These are phyloP conservation scores for Clonostachys rosea DNA, from an alignment of 2,329 filamentous ascomycete species.

Conservation along the genomic window DNA sequence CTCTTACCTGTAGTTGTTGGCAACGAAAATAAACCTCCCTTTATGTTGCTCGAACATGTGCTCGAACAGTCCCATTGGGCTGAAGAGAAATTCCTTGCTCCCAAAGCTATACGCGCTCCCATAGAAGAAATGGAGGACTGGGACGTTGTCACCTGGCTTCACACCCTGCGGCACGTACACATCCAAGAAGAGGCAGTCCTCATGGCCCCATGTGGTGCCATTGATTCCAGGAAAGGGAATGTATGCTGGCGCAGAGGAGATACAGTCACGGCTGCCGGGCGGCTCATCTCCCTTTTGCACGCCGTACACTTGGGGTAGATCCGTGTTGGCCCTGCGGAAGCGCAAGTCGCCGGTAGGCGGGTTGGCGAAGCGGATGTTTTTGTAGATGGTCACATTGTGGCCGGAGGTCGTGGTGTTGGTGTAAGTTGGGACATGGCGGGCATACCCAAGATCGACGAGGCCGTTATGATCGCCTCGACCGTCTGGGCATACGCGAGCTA, in stretches of 20 bases:
- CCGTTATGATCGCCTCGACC: neutral
- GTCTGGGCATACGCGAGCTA: too few relatives aligned
- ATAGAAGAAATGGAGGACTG: constrained; percentile 9
- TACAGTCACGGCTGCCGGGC: constrained; percentile 3
- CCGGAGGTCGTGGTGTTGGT: constrained; percentile 10
- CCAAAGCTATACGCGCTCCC: constrained; percentile 12
- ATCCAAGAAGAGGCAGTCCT: constrained; percentile 14
- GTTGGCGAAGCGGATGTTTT: constrained; percentile 16
- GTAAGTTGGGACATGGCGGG: constrained; percentile 9
- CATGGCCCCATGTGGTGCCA: constrained; percentile 10
- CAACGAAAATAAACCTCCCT: constrained; percentile 10
- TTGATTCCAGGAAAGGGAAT: constrained; percentile 8
- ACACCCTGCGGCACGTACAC: constrained; percentile 11
- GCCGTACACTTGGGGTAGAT: constrained; percentile 2
- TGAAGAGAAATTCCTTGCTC: constrained; percentile 9
- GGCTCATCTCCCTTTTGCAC: constrained; percentile 8
- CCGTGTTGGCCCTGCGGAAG: constrained; percentile 10
- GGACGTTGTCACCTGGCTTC: constrained; percentile 8
- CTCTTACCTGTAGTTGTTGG: constrained; percentile 10
- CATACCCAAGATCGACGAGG: constrained; percentile 8
- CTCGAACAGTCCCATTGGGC: constrained; percentile 10
- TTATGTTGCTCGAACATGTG: constrained; percentile 3
- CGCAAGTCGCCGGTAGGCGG: constrained; percentile 12
- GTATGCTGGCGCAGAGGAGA: constrained; percentile 7
- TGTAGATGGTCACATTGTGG: constrained; percentile 10